Evolutionary conservation across 2,329 filamentous ascomycete genomes (phyloP).

Genomic region (Aspergillus japonicus): DNA sequence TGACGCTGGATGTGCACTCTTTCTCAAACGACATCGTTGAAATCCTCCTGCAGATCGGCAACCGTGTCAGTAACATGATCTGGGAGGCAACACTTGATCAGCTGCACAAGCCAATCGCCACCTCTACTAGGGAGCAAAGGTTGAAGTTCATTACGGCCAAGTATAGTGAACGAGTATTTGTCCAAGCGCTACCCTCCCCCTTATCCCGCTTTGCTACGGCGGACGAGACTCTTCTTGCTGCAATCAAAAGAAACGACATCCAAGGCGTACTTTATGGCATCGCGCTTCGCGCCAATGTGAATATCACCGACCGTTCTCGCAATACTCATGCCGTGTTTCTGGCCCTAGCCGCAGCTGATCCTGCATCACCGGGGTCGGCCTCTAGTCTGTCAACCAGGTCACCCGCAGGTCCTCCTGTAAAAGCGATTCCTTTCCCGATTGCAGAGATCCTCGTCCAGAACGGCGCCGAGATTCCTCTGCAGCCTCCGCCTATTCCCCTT

Average conservation of each 20-base stretch:
- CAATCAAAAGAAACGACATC: slow-evolving; percentile 95
- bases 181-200: slow-evolving; percentile 70
- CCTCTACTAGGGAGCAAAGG: slow-evolving; percentile 82
- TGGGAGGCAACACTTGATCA: slow-evolving; percentile 87
- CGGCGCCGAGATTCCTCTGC: slow-evolving; percentile 78
- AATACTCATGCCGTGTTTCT: slow-evolving; percentile 88
- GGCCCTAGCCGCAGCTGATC: slow-evolving; percentile 88
- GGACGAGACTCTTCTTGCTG: slow-evolving; percentile 85
- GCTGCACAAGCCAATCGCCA: slow-evolving; percentile 68
- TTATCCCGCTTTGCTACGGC: slow-evolving; percentile 73
- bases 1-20: slow-evolving; percentile 92
- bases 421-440: slow-evolving; percentile 71
- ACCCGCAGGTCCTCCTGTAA: slow-evolving; percentile 36
- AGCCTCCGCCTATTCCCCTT: slow-evolving; percentile 77
- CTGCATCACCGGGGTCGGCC: slow-evolving; percentile 65
- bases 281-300: slow-evolving; percentile 82
- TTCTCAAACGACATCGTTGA: slow-evolving; percentile 98
- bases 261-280: slow-evolving; percentile 89
- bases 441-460: slow-evolving; percentile 93
- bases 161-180: slow-evolving; percentile 80
- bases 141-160: slow-evolving; percentile 95
- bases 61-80: slow-evolving; percentile 91
- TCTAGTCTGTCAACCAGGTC: slow-evolving; percentile 33
- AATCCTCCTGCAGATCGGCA: slow-evolving; percentile 84
- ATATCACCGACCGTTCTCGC: slow-evolving; percentile 78